These are phyloP conservation scores for Claviceps quebecensis DNA, from an alignment of 2,329 filamentous ascomycete species.

Conservation along the genomic window DNA sequence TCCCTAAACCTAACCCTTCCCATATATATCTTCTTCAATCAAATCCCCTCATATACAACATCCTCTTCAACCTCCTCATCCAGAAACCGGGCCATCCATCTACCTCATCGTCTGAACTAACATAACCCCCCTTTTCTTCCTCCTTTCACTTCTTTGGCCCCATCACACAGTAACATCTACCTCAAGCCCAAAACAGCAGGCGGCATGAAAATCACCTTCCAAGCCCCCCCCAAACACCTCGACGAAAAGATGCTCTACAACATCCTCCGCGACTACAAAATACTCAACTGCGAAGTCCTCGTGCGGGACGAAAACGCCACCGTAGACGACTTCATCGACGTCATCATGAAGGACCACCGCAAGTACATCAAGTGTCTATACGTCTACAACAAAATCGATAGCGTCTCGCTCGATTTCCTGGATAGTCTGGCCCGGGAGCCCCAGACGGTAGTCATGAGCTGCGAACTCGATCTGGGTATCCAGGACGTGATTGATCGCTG, in stretches of 20 bases:
- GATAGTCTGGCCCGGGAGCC: constrained; percentile 86
- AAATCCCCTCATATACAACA: too few relatives aligned
- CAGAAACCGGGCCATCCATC: not conserved
- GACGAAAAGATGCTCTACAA: constrained; percentile 98
- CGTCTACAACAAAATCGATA: constrained; percentile 99
- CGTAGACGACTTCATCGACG: constrained; percentile 96
- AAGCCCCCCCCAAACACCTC: constrained; percentile 71
- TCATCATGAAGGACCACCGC: constrained; percentile 97
- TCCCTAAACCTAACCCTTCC: not conserved
- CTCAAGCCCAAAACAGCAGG: constrained; percentile 91
- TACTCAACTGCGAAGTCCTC: constrained; percentile 92
- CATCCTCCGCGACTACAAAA: constrained; percentile 96
- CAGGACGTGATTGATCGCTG: constrained; percentile 87
- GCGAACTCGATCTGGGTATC: constrained; percentile 87
- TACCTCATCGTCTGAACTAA: not conserved
- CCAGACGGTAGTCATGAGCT: constrained; percentile 92
- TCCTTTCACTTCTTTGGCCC: not conserved
- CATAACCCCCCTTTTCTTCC: not conserved
- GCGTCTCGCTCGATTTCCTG: constrained; percentile 82
- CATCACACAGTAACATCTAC: constrained; percentile 67
- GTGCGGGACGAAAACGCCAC: constrained; percentile 90
- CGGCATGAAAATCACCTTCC: constrained; percentile 98
- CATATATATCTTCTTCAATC: too few relatives aligned
- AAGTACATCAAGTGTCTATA: constrained; percentile 95
- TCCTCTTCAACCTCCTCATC: too few relatives aligned